Evolutionary conservation across 148 eudicot species (phyloP).

Genomic region (Amaranthus cruentus): DNA sequence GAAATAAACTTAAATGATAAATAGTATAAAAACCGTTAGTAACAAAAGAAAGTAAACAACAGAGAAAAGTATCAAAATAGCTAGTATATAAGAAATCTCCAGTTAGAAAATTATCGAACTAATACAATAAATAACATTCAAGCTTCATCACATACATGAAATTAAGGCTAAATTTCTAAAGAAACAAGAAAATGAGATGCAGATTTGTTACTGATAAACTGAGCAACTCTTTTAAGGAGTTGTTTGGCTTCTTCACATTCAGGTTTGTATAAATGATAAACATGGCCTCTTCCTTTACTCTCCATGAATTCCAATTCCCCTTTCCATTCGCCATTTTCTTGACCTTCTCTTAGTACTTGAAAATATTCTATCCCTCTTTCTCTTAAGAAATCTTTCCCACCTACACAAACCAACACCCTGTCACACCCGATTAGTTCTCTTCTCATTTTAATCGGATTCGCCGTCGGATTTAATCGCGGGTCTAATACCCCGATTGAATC

Average conservation of each 20-base stretch:
- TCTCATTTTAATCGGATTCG: slow-evolving; percentile 22
- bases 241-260: slow-evolving; percentile 22
- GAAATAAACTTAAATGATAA: too few relatives aligned
- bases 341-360: slow-evolving; percentile 29
- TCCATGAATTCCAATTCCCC: slow-evolving; percentile 33
- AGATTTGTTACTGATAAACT: background rate
- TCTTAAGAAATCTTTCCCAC: slow-evolving; percentile 31
- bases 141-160: too few relatives aligned
- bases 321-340: slow-evolving; percentile 21
- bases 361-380: slow-evolving; percentile 29
- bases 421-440: slow-evolving; percentile 3
- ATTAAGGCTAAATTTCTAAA: too few relatives aligned
- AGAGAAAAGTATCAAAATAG: too few relatives aligned
- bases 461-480: slow-evolving; percentile 31
- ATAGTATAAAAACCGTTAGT: too few relatives aligned
- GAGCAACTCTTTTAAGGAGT: slow-evolving; percentile 27
- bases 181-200: too few relatives aligned
- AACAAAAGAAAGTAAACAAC: too few relatives aligned
- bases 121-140: too few relatives aligned
- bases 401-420: slow-evolving; percentile 33
- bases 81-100: too few relatives aligned
- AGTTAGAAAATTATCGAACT: too few relatives aligned
- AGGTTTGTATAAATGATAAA: slow-evolving; percentile 35
- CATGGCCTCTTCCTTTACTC: slow-evolving; percentile 35
- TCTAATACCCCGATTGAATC: slow-evolving; percentile 17